phyloP scores from a whole-genome alignment of 495 filamentous ascomycete genomes.

The Penicillium robsamsonii region DNA sequence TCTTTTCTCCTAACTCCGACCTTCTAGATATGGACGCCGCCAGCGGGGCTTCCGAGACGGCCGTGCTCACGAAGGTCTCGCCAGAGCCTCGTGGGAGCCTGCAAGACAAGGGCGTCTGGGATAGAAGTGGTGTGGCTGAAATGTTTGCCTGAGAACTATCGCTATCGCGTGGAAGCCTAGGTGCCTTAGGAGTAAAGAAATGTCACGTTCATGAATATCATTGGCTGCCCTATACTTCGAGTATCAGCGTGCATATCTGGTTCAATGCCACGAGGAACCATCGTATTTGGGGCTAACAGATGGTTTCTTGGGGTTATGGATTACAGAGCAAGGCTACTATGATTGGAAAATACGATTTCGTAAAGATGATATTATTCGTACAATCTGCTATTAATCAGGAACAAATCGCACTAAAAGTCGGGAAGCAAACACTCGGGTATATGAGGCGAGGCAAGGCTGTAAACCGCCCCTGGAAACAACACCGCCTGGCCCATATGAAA shows the following conservation, averaged over 20 bases:
- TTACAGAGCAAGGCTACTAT: neutral
- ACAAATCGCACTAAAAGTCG: neutral
- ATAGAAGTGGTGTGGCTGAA: conserved; percentile 5
- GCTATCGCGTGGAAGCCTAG: conserved; percentile 6
- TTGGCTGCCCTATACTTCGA: conserved; percentile 10
- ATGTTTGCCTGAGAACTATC: conserved; percentile 1
- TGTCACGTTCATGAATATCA: neutral
- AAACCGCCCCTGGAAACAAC: conserved; percentile 24
- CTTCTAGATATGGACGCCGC: conserved; percentile 4
- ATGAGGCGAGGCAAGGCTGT: conserved; percentile 20
- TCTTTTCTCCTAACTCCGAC: conserved; percentile 5
- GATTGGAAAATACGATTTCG: neutral
- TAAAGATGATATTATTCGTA: neutral
- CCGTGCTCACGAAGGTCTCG: conserved; percentile 1
- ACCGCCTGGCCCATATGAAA: conserved; percentile 22
- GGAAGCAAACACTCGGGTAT: conserved; percentile 27
- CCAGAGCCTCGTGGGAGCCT: conserved; percentile 1
- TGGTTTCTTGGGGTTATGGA: neutral
- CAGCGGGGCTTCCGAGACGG: neutral
- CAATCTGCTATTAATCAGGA: neutral
- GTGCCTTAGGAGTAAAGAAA: conserved; percentile 5
- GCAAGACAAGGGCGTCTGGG: neutral
- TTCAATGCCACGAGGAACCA: neutral
- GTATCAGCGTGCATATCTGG: neutral
- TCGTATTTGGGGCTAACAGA: neutral